Evolutionary conservation across 352 stramenopile genomes (phyloP).

Genomic region (Pythium plurisporium): DNA sequence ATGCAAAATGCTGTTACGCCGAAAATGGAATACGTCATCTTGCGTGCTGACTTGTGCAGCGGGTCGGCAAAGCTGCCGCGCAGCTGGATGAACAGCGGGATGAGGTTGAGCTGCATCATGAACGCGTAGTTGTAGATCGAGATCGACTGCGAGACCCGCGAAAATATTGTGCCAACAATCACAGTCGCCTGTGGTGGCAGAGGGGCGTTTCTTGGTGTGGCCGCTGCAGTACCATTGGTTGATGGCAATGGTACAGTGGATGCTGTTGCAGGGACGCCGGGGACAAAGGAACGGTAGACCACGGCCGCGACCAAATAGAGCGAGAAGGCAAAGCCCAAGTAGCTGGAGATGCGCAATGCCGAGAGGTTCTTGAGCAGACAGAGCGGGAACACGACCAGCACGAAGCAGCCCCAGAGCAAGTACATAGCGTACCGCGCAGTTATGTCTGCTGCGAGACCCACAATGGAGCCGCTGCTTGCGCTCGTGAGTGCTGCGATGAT

Average conservation of each 20-base stretch:
- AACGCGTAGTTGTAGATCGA: constrained; percentile 86
- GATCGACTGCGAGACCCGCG: constrained; percentile 45
- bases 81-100: constrained; percentile 70
- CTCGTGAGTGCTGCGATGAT: constrained; percentile 24
- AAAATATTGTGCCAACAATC: constrained; percentile 26
- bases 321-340: constrained; percentile 64
- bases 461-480: constrained; percentile 31
- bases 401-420: constrained; percentile 65
- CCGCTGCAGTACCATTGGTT: neutral
- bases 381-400: constrained; percentile 57
- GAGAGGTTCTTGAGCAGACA: constrained; percentile 70
- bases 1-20: constrained; percentile 49
- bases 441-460: constrained; percentile 26
- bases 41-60: constrained; percentile 34
- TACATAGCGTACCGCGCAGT: too few relatives aligned
- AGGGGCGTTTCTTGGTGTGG: neutral
- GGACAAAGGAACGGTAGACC: constrained; percentile 56
- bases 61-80: constrained; percentile 55
- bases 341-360: constrained; percentile 67
- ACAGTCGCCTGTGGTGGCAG: constrained; percentile 2
- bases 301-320: constrained; percentile 66
- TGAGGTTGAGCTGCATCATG: constrained; percentile 81
- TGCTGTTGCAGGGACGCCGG: neutral
- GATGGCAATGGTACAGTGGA: neutral
- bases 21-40: constrained; percentile 54